These are phyloP conservation scores for Chaetomiaceae sp. DNA, from an alignment of 2,329 filamentous ascomycete genomes.

Conservation along the genomic window DNA sequence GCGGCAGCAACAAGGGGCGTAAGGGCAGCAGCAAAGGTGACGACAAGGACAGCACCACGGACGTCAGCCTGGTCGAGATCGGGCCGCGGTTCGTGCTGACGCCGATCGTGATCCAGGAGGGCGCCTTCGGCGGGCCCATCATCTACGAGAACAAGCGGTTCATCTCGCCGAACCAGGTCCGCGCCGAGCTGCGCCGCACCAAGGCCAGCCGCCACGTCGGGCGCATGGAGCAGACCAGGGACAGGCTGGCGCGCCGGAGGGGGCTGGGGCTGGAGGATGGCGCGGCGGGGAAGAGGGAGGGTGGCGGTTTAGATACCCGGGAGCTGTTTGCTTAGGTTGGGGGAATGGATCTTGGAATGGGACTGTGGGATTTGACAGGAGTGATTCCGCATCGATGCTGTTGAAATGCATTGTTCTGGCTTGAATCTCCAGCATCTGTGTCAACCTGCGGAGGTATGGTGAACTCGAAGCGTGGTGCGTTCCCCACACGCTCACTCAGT, in stretches of 20 bases:
- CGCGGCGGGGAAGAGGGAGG: constrained; percentile 52
- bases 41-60: constrained; percentile 59
- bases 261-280: constrained; percentile 68
- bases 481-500: no score
- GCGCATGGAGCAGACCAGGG: constrained; percentile 66
- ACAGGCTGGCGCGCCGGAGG: constrained; percentile 66
- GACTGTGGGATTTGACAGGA: no score
- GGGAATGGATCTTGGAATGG: no score
- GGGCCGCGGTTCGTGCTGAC: constrained; percentile 89
- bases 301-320: constrained; percentile 65
- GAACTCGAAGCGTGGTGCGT: no score
- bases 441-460: no score
- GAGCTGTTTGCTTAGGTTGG: constrained; percentile 24
- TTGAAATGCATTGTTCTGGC: no score
- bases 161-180: constrained; percentile 89
- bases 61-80: constrained; percentile 83
- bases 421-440: no score
- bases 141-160: constrained; percentile 99
- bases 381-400: no score
- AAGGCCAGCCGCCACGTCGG: constrained; percentile 74
- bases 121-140: constrained; percentile 89
- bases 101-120: constrained; percentile 91
- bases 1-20: constrained; percentile 30
- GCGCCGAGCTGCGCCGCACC: constrained; percentile 68
- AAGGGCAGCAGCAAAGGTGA: constrained; percentile 35